phyloP scores from a whole-genome alignment of 139 green algal species.

The Coccomyxa sp. region DNA sequence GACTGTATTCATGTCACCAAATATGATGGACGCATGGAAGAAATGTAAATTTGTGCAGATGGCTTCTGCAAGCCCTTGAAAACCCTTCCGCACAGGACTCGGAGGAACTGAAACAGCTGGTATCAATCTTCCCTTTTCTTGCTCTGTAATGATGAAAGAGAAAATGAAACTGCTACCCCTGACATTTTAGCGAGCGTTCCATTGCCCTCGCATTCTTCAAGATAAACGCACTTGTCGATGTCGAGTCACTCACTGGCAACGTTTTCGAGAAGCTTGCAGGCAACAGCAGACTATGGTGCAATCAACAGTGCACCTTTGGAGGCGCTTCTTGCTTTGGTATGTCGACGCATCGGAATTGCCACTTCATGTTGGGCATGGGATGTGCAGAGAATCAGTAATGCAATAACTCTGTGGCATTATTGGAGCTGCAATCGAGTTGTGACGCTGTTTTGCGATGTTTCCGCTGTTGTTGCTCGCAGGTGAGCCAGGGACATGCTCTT shows the following conservation, averaged over 20 bases:
- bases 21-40: too few relatives aligned
- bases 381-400: too few relatives aligned
- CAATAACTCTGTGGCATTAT: too few relatives aligned
- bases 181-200: background rate
- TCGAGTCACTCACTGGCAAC: background rate
- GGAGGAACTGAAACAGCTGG: background rate
- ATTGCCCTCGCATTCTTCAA: background rate
- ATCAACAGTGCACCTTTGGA: constrained; percentile 10
- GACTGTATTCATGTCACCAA: too few relatives aligned
- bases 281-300: background rate
- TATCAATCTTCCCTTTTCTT: background rate
- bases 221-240: background rate
- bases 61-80: too few relatives aligned
- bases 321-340: background rate
- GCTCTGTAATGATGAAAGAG: background rate
- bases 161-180: background rate
- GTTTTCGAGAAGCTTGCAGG: background rate
- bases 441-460: too few relatives aligned
- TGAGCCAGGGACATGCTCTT: constrained; percentile 2
- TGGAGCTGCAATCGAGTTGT: too few relatives aligned
- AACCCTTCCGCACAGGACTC: background rate
- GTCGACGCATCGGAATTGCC: background rate
- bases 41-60: too few relatives aligned
- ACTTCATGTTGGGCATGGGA: background rate
- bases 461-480: background rate